Conservation (phyloP, 768 basidiomycete genomes). For the Collybia sordida region DNA sequence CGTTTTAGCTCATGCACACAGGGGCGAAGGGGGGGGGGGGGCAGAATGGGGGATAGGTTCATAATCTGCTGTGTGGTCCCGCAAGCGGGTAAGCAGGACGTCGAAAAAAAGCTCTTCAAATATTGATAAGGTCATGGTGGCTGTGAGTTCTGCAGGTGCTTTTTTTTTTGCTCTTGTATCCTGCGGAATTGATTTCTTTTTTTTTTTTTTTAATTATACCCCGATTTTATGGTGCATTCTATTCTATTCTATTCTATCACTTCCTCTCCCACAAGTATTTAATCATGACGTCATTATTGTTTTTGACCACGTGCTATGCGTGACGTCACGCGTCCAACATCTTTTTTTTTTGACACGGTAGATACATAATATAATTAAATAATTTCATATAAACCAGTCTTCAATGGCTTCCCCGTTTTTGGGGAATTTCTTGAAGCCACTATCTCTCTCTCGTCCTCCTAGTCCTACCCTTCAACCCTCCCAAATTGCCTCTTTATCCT, state of each 20-base stretch:
- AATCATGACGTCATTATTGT: constrained; percentile 2
- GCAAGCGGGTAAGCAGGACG: no score
- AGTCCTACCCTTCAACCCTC: constrained; percentile 11
- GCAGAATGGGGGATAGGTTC: no score
- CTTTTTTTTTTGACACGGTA: not conserved
- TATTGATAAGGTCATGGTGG: not conserved
- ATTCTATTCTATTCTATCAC: no score
- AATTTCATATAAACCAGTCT: no score
- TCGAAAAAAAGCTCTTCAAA: no score
- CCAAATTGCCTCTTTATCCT: not conserved
- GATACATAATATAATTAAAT: no score
- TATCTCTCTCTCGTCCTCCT: constrained; percentile 22
- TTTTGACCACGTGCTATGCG: constrained; percentile 5
- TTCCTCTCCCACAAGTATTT: not conserved
- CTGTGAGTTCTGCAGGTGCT: not conserved
- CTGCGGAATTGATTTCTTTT: not conserved
- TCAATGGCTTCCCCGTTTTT: constrained; percentile 38
- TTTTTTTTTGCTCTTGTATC: constrained; percentile 1
- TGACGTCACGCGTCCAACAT: constrained; percentile 19
- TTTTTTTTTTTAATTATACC: not conserved
- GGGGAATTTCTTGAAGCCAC: constrained; percentile 33
- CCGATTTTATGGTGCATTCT: not conserved
- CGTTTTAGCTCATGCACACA: no score
- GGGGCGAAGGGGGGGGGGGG: no score
- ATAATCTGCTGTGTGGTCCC: no score